Base-by-base conservation (phyloP, 148 eudicot species). In the Rhododendron mucronatum region DNA sequence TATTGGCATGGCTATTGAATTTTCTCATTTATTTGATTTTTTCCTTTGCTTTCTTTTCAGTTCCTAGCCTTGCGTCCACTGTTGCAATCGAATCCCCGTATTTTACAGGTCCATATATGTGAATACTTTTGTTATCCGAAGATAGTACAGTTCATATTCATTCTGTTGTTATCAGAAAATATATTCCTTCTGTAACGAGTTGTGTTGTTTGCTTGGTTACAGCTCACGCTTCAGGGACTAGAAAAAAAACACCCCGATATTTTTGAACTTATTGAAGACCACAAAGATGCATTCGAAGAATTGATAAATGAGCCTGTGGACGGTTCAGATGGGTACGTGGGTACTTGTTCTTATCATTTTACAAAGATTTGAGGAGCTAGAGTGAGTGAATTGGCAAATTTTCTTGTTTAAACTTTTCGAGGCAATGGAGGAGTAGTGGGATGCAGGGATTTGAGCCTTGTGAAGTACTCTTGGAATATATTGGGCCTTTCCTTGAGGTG, bases 191-290 rank as follows among this genome's bases (percentile, higher is more conserved):
- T 74, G 37, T 47, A 45, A 84, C 30, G 14, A 15, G 47, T 57
- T 26, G 74, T 47, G 53, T 50, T 81, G 76, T 59, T 79, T 77
- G n/a, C 57, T 82, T 84, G 67, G 78, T 84, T 89, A 79, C 92
- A 96, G 99, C 97, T 98, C 83, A 93, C 94, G 97, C 99, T 96
- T 87, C 98, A 90, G 91, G 99, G 95, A 92, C 95, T 96, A 28
- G 97, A 97, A 76, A 95, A 95, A 89, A 96, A 96, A 89, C 94
- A 96, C 75, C 99, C 99, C 80, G 90, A 94, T 81, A 95, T 96
- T 76, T 86, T 96, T 84, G 88, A 94, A 89, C 89, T 93, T 76
- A 94, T 96, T 69, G 97, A 96, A 88, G 98, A 96, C 57, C 95
- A 95, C 88, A 93, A 96, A 87, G 94, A 92, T 11, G 98, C 94